A percentile compares a stretch with the other conserved stretches of the same genome.
These are phyloP conservation scores for Hymenoscyphus scutula DNA, from an alignment of 2,329 filamentous ascomycete species.

Conservation along the genomic window DNA sequence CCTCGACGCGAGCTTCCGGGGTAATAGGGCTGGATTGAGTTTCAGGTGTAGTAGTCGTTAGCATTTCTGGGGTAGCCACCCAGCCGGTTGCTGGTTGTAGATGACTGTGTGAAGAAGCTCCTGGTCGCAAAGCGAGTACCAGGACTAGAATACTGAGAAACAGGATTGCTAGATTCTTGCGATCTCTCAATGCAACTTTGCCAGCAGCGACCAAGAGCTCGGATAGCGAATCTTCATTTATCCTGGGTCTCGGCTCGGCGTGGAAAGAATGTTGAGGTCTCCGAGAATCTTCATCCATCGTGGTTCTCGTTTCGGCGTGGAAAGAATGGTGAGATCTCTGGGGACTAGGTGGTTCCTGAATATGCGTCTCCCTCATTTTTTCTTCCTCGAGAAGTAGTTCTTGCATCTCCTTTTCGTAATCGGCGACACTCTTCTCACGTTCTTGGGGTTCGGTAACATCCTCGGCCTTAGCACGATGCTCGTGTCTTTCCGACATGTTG, in stretches of 20 bases:
- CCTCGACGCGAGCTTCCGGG: not conserved
- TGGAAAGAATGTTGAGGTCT: not conserved
- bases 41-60: not conserved
- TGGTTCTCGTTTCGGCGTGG: too few relatives aligned
- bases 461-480: slow-evolving; percentile 1
- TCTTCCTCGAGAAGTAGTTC: slow-evolving; percentile 44
- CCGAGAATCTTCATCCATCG: too few relatives aligned
- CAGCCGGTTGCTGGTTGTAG: not conserved
- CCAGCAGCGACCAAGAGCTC: slow-evolving; percentile 54
- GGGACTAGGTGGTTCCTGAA: slow-evolving; percentile 33
- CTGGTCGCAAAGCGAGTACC: slow-evolving; percentile 43
- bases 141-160: slow-evolving; percentile 54
- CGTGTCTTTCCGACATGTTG: not conserved
- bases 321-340: too few relatives aligned
- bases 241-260: slow-evolving; percentile 8
- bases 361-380: slow-evolving; percentile 54
- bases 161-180: slow-evolving; percentile 58
- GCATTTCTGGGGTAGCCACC: not conserved
- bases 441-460: slow-evolving; percentile 5
- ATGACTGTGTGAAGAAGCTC: not conserved
- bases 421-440: slow-evolving; percentile 12
- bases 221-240: slow-evolving; percentile 45
- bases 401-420: slow-evolving; percentile 49
- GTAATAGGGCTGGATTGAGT: not conserved
- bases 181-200: slow-evolving; percentile 54